Evolutionary conservation across 2,329 filamentous ascomycete species (phyloP), one percentile per base, ranked within the genome.

Genomic region (Juglanconis oblonga): DNA sequence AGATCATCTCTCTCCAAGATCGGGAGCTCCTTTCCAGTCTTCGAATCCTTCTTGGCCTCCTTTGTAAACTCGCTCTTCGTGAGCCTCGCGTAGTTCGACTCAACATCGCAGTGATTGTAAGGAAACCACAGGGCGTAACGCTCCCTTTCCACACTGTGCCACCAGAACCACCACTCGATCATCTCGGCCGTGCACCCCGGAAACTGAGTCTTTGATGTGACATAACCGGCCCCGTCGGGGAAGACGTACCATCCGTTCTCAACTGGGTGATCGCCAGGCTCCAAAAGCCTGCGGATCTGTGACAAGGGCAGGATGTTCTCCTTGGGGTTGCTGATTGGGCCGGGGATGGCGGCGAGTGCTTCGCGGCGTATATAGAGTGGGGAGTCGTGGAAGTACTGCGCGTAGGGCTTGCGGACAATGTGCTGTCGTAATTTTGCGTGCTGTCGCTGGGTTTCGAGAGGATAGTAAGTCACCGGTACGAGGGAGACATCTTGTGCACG

Each of bases 141-240:
- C 24, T 64, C 63, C 5, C 38, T 47, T 40, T 65, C 63, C 29
- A 64, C 62, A 24, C 58, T 58, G 62, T 65, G 63, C 63, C 63
- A 65, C 63, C 63, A 65, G 57, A 65, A 65, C 63, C 63, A 65
- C 63, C 63, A 65, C 42, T 59, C 61, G 40, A 65, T 35, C 63
- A 65, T 65, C 3, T 62, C 62, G 47, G 61, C 63, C 49, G 56
- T 62, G 11, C n/a, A 45, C 0, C 32, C 29, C 0, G 62, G 62
- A 31, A 65, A 65, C 7, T 49, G 62, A 7, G 63, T 65, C 24
- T 53, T 61, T 17, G 63, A 65, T 7, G 63, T 44, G 36, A 64
- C 63, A 48, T 65, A 65, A 9, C 58, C 63, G 24, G 53, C 48
- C 9, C 63, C 63, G 50, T 65, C 63, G 5, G 47, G 53, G 40